phyloP scores from a whole-genome alignment of 805 yeast genomes.

The Isabelozyma pseudorhagii region DNA sequence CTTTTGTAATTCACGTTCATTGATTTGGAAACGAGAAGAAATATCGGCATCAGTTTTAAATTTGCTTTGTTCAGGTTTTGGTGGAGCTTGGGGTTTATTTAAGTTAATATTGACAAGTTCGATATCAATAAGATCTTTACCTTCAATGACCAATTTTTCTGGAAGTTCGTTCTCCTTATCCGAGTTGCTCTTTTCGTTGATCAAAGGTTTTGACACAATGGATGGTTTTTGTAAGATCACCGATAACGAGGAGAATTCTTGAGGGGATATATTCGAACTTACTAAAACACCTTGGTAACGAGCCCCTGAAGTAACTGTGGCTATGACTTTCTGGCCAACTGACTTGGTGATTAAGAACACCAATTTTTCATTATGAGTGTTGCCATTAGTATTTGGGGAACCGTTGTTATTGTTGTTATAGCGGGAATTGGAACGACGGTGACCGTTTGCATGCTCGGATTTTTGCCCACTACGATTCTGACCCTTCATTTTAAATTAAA shows the following conservation, averaged over 20 bases:
- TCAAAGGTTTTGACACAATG: conserved; percentile 22
- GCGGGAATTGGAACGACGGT: conserved; percentile 22
- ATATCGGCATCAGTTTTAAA: conserved; percentile 90
- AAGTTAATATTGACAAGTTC: conserved; percentile 42
- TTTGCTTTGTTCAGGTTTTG: not conserved
- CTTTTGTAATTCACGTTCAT: conserved; percentile 71
- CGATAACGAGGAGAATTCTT: conserved; percentile 42
- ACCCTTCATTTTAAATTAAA: conserved; percentile 14
- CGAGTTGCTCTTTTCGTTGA: conserved; percentile 22
- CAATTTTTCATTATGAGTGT: conserved; percentile 46
- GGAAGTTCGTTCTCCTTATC: conserved; percentile 35
- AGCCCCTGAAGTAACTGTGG: conserved; percentile 62
- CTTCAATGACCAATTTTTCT: conserved; percentile 42
- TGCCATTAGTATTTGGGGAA: conserved; percentile 2
- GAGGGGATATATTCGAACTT: conserved; percentile 26
- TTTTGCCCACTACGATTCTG: conserved; percentile 14
- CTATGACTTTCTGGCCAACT: conserved; percentile 52
- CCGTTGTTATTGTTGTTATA: conserved; percentile 6
- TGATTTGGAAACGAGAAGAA: conserved; percentile 43
- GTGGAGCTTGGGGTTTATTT: conserved; percentile 4
- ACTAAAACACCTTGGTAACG: conserved; percentile 56
- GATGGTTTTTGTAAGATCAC: conserved; percentile 54
- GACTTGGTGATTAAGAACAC: conserved; percentile 54
- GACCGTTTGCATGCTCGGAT: conserved; percentile 14
- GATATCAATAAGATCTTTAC: conserved; percentile 51